Evolutionary conservation across 768 basidiomycete species (phyloP).

Genomic region (Suillus luteus): DNA sequence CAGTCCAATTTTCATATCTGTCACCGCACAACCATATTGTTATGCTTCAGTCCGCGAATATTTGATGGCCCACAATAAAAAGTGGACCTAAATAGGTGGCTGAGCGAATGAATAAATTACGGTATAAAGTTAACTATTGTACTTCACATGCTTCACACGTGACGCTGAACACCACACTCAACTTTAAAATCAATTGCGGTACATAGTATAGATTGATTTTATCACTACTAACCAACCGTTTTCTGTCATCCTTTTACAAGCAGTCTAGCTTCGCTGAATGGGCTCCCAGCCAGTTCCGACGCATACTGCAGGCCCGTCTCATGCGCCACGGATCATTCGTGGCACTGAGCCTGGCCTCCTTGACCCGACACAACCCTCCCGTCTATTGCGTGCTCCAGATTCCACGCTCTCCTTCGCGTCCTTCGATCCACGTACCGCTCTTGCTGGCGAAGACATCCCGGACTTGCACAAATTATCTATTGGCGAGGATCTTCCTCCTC

Average conservation of each 20-base stretch:
- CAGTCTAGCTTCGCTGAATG: neutral
- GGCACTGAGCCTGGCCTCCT: slow-evolving; percentile 64
- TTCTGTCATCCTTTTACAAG: neutral
- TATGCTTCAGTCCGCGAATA: neutral
- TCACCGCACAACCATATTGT: neutral
- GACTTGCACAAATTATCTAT: slow-evolving; percentile 44
- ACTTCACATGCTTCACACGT: neutral
- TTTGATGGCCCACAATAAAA: neutral
- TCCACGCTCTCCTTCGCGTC: slow-evolving; percentile 70
- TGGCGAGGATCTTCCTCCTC: slow-evolving; percentile 50
- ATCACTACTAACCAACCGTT: neutral
- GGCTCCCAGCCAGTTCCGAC: neutral
- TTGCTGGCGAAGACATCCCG: slow-evolving; percentile 37
- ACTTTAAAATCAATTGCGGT: neutral
- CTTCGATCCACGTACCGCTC: slow-evolving; percentile 71
- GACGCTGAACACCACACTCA: neutral
- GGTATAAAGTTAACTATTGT: no score
- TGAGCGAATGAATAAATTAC: no score
- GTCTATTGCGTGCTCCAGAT: slow-evolving; percentile 60
- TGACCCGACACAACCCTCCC: slow-evolving; percentile 60
- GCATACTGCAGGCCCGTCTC: neutral
- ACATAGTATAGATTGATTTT: neutral
- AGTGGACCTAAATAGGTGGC: no score
- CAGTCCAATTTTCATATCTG: neutral
- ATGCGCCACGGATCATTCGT: slow-evolving; percentile 23